Percentiles rank a stretch among this genome's conserved stretches.
Evolutionary conservation across 176 grass and related monocot species (phyloP).

Genomic region (Elymus sibiricus): DNA sequence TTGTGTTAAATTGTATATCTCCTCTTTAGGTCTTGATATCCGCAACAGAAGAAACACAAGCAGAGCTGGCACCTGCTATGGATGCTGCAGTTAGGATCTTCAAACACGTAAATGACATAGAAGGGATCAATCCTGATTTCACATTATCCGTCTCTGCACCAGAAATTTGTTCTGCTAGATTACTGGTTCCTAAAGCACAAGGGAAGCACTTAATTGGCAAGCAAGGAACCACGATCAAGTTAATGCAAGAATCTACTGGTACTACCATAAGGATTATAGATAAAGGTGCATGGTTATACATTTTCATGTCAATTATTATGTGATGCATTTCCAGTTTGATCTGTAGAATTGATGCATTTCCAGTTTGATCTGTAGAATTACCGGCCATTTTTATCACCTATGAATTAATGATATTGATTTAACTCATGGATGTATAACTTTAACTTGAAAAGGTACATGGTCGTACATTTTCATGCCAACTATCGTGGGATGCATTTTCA

Average conservation of each 20-base stretch:
- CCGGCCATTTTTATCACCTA: background rate
- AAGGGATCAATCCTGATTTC: slow-evolving; percentile 33
- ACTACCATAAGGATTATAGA: slow-evolving; percentile 48
- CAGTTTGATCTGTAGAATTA: background rate
- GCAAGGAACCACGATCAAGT: slow-evolving; percentile 58
- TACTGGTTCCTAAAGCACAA: slow-evolving; percentile 64
- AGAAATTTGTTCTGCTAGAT: slow-evolving; percentile 45
- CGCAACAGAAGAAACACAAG: slow-evolving; percentile 70
- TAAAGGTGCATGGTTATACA: slow-evolving; percentile 37
- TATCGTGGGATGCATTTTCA: background rate
- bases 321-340: background rate
- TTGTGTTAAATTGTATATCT: background rate
- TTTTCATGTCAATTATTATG: background rate
- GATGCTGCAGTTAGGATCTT: slow-evolving; percentile 74
- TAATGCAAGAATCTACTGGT: slow-evolving; percentile 56
- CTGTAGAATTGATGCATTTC: background rate
- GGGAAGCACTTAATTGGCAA: slow-evolving; percentile 75
- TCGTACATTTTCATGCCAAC: background rate
- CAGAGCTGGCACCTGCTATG: slow-evolving; percentile 72
- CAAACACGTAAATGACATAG: slow-evolving; percentile 54
- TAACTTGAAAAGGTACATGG: background rate
- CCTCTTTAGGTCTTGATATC: slow-evolving; percentile 69
- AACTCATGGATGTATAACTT: background rate
- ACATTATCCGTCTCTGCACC: slow-evolving; percentile 23
- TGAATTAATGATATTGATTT: background rate